Percentiles rank a stretch among this genome's conserved stretches.
Conservation (phyloP, 2,329 filamentous ascomycete genomes). For the Simplicillium sp. region DNA sequence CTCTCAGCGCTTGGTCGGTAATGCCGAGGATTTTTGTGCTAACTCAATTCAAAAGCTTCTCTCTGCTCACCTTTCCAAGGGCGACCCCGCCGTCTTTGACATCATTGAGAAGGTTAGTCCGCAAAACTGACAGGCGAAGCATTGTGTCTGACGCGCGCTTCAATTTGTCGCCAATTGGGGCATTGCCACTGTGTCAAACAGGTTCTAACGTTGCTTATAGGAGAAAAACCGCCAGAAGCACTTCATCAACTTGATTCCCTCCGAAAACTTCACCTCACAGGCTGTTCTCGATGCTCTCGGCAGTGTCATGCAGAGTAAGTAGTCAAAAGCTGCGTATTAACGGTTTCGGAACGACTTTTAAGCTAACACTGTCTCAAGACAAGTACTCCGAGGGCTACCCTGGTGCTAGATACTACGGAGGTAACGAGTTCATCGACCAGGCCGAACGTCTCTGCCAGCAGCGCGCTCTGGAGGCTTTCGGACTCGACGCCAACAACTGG, state of each 20-base stretch:
- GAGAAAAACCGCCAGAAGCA: conserved; percentile 96
- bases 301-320: conserved; percentile 86
- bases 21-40: not conserved
- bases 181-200: not conserved
- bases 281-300: conserved; percentile 85
- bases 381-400: conserved; percentile 99
- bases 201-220: conserved; percentile 29
- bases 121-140: no score
- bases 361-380: conserved; percentile 43
- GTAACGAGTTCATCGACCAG: conserved; percentile 92
- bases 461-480: conserved; percentile 80
- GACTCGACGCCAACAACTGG: conserved; percentile 77
- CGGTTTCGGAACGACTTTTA: not conserved
- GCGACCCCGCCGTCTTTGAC: conserved; percentile 77
- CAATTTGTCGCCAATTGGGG: no score
- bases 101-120: conserved; percentile 76
- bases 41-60: conserved; percentile 52
- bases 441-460: conserved; percentile 84
- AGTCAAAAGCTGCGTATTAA: conserved; percentile 4
- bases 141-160: no score
- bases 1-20: conserved; percentile 8
- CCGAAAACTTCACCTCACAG: conserved; percentile 92
- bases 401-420: conserved; percentile 91
- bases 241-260: conserved; percentile 95
- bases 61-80: conserved; percentile 66